Evolutionary conservation across 225 moss, liverwort and hornwort species (phyloP).

Genomic region (Climacium dendroides): DNA sequence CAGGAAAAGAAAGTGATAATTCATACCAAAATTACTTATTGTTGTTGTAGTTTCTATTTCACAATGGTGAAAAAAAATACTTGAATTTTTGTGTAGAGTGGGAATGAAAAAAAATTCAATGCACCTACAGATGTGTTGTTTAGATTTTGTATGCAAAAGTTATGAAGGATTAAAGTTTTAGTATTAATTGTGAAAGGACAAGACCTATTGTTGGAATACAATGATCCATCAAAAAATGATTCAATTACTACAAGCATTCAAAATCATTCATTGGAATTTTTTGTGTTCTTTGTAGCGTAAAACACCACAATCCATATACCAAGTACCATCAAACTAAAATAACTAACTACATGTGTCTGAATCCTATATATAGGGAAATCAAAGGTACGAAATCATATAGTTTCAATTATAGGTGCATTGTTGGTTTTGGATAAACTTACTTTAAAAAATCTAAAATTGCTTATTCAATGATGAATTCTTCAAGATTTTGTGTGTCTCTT

Average conservation of each 20-base stretch:
- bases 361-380: neutral
- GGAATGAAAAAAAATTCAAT: neutral
- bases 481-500: neutral
- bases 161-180: neutral
- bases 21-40: fast-evolving
- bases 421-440: neutral
- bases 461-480: neutral
- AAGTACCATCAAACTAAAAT: neutral
- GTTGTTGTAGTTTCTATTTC: neutral
- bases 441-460: no score
- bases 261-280: neutral
- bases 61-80: neutral
- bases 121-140: fast-evolving
- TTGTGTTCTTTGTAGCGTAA: fast-evolving
- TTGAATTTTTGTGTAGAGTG: neutral
- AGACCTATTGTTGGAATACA: fast-evolving
- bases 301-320: fast-evolving
- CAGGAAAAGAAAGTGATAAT: neutral
- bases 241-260: fast-evolving
- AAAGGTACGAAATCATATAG: neutral
- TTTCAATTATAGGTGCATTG: no score
- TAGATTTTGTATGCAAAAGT: neutral
- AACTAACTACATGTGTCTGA: fast-evolving
- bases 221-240: neutral
- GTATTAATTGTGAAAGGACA: neutral